These are phyloP conservation scores for Thelephora ganbajun DNA, from an alignment of 768 basidiomycete species.

Conservation along the genomic window DNA sequence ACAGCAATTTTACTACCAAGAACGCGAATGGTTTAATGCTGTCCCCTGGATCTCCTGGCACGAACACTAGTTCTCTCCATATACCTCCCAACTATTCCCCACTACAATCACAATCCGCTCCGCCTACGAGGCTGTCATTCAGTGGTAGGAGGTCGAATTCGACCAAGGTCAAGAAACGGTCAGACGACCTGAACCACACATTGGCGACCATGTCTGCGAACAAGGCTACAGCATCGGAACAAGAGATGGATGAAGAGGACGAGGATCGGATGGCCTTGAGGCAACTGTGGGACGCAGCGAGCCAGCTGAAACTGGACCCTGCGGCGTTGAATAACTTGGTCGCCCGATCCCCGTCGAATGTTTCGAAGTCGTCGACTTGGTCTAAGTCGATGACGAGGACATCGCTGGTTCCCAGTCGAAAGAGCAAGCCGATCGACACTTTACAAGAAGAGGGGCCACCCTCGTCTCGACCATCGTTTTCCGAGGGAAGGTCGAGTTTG, in stretches of 20 bases:
- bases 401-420: slow-evolving; percentile 21
- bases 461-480: slow-evolving; percentile 3
- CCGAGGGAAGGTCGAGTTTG: slow-evolving; percentile 15
- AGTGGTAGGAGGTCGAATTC: slow-evolving; percentile 4
- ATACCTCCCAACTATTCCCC: too few species aligned
- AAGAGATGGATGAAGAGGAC: slow-evolving; percentile 6
- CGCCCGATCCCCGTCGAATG: slow-evolving; percentile 54
- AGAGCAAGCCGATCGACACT: slow-evolving; percentile 8
- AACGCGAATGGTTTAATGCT: background rate
- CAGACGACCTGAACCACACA: background rate
- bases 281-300: slow-evolving; percentile 67
- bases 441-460: background rate
- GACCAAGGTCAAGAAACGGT: background rate
- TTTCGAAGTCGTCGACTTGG: slow-evolving; percentile 39
- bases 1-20: background rate
- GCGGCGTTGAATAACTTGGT: slow-evolving; percentile 56
- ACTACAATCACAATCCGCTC: slow-evolving; percentile 4
- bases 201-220: background rate
- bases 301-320: slow-evolving; percentile 63
- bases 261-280: slow-evolving; percentile 41
- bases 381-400: slow-evolving; percentile 29
- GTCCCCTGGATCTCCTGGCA: background rate
- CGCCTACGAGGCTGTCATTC: slow-evolving; percentile 8
- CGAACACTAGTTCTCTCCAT: background rate
- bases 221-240: background rate